A percentile compares a stretch with the other conserved stretches of the same genome.
Conservation (phyloP, 345 rosid species). For the Iberis pinnata region DNA sequence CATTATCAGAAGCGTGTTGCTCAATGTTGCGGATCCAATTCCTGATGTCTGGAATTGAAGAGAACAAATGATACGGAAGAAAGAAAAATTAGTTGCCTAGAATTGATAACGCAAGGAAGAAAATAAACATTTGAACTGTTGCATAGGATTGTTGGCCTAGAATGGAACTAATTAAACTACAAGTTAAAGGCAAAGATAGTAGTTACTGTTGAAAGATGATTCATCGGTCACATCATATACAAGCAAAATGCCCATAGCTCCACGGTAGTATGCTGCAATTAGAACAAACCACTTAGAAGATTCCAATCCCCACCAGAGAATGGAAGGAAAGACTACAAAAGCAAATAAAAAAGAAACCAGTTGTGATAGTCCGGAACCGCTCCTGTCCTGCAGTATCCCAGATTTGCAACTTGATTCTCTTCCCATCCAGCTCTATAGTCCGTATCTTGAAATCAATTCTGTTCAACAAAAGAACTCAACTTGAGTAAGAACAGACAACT, state of each 20-base stretch:
- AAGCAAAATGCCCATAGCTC: constrained; percentile 99
- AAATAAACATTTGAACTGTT: neutral
- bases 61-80: constrained; percentile 1
- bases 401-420: constrained; percentile 86
- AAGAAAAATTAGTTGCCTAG: neutral
- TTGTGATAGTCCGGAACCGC: constrained; percentile 54
- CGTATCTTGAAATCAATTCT: constrained; percentile 97
- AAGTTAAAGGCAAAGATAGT: neutral
- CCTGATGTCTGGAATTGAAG: constrained; percentile 56
- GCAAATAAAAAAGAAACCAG: constrained; percentile 40
- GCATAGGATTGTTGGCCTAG: neutral
- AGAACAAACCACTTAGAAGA: constrained; percentile 1
- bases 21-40: constrained; percentile 99
- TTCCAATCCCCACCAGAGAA: constrained; percentile 4
- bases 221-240: constrained; percentile 99
- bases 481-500: neutral
- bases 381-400: constrained; percentile 64
- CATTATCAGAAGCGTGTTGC: constrained; percentile 98
- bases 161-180: constrained; percentile 2
- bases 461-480: constrained; percentile 14
- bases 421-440: constrained; percentile 92
- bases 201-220: constrained; percentile 94
- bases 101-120: neutral
- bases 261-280: constrained; percentile 91
- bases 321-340: neutral